Conservation (phyloP, 2,329 filamentous ascomycete species). For the Dothistroma pini region DNA sequence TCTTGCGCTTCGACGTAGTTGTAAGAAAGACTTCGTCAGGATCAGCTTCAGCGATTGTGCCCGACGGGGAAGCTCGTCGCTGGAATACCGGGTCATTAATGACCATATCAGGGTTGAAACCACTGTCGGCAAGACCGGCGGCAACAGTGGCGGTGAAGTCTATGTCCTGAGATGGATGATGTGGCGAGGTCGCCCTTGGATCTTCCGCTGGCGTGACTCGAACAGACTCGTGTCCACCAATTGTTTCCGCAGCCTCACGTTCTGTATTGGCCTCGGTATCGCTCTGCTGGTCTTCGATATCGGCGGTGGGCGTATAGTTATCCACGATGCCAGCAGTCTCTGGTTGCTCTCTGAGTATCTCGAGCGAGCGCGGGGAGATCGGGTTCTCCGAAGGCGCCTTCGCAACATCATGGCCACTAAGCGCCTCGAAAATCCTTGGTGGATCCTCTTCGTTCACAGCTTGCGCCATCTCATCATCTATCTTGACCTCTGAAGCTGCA, state of each 20-base stretch:
- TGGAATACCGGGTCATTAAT: constrained; percentile 41
- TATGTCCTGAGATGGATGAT: constrained; percentile 33
- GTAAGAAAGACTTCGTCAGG: constrained; percentile 29
- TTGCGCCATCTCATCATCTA: neutral
- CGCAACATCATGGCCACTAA: neutral
- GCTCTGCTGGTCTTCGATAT: neutral
- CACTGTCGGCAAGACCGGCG: constrained; percentile 45
- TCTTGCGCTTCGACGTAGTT: constrained; percentile 33
- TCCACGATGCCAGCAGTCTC: neutral
- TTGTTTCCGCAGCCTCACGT: neutral
- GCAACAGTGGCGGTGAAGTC: constrained; percentile 49
- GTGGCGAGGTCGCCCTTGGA: neutral
- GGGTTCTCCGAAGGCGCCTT: neutral
- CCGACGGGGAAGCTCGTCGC: constrained; percentile 34
- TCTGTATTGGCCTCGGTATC: neutral
- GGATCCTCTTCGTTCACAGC: neutral
- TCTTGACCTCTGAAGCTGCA: neutral
- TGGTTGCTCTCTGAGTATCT: neutral
- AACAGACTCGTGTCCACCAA: neutral
- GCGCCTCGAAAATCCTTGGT: neutral
- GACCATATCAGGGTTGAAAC: constrained; percentile 46
- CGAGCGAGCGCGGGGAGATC: neutral
- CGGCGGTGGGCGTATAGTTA: neutral
- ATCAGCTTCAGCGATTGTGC: constrained; percentile 32
- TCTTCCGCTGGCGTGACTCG: neutral